Conservation (phyloP, 2,329 filamentous ascomycete genomes). For the Penicillium sp. region DNA sequence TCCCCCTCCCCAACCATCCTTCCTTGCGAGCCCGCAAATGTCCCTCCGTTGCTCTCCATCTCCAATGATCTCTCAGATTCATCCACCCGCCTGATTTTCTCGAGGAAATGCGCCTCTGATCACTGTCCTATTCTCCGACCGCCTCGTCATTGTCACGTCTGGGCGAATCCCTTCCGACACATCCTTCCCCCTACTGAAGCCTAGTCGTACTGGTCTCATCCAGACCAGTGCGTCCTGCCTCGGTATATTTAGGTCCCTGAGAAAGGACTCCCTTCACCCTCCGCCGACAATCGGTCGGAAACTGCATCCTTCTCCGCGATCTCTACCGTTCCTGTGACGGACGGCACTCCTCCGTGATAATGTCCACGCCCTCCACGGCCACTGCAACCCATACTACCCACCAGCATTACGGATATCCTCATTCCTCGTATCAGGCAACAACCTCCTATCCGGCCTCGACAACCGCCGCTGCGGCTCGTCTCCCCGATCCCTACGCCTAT, state of each 20-base stretch:
- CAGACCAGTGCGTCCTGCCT: background rate
- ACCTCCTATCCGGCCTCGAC: slow-evolving; percentile 49
- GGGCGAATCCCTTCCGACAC: slow-evolving; percentile 13
- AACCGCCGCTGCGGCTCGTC: slow-evolving; percentile 36
- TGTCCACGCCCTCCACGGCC: slow-evolving; percentile 78
- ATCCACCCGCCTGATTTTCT: slow-evolving; percentile 11
- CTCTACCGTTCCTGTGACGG: slow-evolving; percentile 28
- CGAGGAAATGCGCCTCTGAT: slow-evolving; percentile 15
- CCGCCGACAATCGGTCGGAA: slow-evolving; percentile 9
- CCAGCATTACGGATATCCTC: slow-evolving; percentile 60
- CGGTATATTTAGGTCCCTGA: background rate
- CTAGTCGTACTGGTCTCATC: slow-evolving; percentile 1
- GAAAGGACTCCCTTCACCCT: slow-evolving; percentile 1
- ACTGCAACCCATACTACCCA: slow-evolving; percentile 67
- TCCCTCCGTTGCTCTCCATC: slow-evolving; percentile 2
- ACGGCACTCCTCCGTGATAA: slow-evolving; percentile 39
- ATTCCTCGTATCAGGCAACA: slow-evolving; percentile 53
- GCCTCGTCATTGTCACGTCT: slow-evolving; percentile 26
- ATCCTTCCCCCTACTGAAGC: slow-evolving; percentile 1
- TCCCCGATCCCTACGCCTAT: slow-evolving; percentile 43
- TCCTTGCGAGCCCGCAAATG: slow-evolving; percentile 10
- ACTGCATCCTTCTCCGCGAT: slow-evolving; percentile 13
- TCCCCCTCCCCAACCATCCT: background rate
- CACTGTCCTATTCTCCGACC: slow-evolving; percentile 15
- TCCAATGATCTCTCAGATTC: slow-evolving; percentile 8